A percentile compares a stretch with the other conserved stretches of the same genome.
Evolutionary conservation across 768 basidiomycete genomes (phyloP).

Genomic region (Lyophyllum atratum): DNA sequence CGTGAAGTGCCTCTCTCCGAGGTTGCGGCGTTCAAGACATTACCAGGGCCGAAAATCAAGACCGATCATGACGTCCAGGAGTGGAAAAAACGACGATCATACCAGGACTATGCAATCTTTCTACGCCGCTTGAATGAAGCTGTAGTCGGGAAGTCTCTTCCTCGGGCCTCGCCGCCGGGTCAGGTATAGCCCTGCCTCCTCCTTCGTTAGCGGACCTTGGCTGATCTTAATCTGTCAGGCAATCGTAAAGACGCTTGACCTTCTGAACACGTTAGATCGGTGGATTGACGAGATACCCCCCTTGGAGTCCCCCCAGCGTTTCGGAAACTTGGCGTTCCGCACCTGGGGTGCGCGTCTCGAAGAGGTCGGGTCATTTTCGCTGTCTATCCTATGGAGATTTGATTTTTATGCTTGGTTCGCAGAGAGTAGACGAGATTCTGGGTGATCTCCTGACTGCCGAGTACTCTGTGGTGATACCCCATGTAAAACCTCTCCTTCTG

Average conservation of each 20-base stretch:
- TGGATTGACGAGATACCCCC: slow-evolving; percentile 88
- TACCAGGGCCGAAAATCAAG: slow-evolving; percentile 59
- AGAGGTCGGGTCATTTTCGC: slow-evolving; percentile 50
- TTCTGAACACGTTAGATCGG: slow-evolving; percentile 65
- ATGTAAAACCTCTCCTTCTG: slow-evolving; percentile 77
- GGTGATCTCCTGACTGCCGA: slow-evolving; percentile 46
- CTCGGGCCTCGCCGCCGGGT: slow-evolving; percentile 36
- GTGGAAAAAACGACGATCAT: slow-evolving; percentile 78
- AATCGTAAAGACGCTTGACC: slow-evolving; percentile 43
- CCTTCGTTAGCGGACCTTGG: background rate
- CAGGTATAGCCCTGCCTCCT: slow-evolving; percentile 28
- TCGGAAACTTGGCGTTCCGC: slow-evolving; percentile 90
- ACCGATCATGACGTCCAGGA: slow-evolving; percentile 69
- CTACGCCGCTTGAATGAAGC: slow-evolving; percentile 75
- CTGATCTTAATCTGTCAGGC: slow-evolving; percentile 36
- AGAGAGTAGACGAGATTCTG: slow-evolving; percentile 60
- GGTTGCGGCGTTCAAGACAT: slow-evolving; percentile 3
- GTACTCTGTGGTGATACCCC: slow-evolving; percentile 49
- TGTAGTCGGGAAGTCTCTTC: slow-evolving; percentile 66
- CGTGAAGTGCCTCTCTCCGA: slow-evolving; percentile 29
- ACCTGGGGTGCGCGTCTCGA: slow-evolving; percentile 80
- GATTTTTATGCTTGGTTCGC: slow-evolving; percentile 12
- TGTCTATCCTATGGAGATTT: background rate
- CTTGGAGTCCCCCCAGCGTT: slow-evolving; percentile 74
- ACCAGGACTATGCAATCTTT: slow-evolving; percentile 74